Conservation (phyloP, 163 green algal genomes). For the Volvox carteri region DNA sequence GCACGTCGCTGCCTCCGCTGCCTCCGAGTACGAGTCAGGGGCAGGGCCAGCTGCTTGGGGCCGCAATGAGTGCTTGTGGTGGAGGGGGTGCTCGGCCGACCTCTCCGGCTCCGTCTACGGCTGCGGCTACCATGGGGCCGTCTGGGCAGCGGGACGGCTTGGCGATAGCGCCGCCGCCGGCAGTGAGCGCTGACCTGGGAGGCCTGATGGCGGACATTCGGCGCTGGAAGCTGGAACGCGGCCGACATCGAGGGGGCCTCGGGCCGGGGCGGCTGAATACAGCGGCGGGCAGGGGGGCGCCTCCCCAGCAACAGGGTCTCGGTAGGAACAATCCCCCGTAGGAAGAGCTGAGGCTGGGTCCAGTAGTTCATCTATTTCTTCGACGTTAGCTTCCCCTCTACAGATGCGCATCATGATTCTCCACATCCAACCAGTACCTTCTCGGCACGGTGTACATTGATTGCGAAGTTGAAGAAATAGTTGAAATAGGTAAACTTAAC, state of each 20-base stretch:
- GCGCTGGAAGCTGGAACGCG: slow-evolving; percentile 41
- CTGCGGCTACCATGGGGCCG: background rate
- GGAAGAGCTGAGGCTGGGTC: no score
- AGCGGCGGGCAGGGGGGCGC: background rate
- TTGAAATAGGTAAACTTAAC: no score
- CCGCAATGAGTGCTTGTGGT: background rate
- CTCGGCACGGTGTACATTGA: no score
- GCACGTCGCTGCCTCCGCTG: slow-evolving; percentile 12
- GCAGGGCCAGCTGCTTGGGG: background rate
- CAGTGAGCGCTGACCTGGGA: background rate
- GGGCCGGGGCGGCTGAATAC: background rate
- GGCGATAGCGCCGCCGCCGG: background rate
- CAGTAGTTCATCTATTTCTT: no score
- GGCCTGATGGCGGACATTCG: slow-evolving; percentile 40
- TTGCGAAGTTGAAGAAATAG: no score
- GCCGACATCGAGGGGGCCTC: background rate
- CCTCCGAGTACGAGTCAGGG: background rate
- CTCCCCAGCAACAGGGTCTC: background rate
- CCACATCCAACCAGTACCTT: no score
- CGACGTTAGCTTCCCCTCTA: no score
- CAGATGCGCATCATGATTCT: no score
- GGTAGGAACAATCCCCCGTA: no score
- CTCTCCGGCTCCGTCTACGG: background rate
- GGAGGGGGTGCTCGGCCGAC: background rate
- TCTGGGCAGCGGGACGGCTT: background rate